Base-by-base conservation (phyloP, 352 stramenopile genomes). In the Blastocystis sp. region DNA sequence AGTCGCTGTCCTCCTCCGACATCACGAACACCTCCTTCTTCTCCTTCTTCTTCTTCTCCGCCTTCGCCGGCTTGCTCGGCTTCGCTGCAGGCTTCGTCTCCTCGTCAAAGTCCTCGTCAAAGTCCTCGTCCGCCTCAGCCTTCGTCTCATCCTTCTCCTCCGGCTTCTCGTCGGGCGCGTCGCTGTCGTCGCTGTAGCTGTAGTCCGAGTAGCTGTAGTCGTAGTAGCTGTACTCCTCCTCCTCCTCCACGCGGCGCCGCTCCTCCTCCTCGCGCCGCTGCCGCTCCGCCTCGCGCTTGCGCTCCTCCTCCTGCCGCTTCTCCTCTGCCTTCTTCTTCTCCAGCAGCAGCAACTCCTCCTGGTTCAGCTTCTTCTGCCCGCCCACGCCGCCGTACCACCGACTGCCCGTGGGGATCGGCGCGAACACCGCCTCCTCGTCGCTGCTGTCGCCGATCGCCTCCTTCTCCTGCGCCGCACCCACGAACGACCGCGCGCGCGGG, bases 191-290 rank as follows among this genome's bases (percentile, higher is more conserved):
- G 43, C 43, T 41, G 40, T 81, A 53, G 4, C n/a, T 41, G 41
- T 81, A 81, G 48, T 81, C 71, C 3, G 40, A 62, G 38, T 81
- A 81, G 17, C 21, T 28, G 10, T 56, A 81, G 43, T 59, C 43
- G 5, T 81, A 81, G n/a, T 81, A 45, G 28, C 40, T 62, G n/a
- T 81, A 81, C 14, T 28, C 17, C 14, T 21, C 23, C 11, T 81
- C 28, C 28, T 34, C 28, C 28, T 34, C 28, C 28, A 34, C 28
- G 28, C 28, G 28, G 28, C 28, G 28, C 28, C 28, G 28, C 28
- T 34, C 28, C 28, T 34, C 28, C 28, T 34, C 43, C 1, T 65
- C 48, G 38, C 41, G n/a, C 9, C 45, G 17, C 48, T 79, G n/a
- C 69, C 21, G 9, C 23, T 81, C 48, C 43, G 64, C 45, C 40